Base-by-base conservation (phyloP, 106 monocot genomes). In the Allium fistulosum region DNA sequence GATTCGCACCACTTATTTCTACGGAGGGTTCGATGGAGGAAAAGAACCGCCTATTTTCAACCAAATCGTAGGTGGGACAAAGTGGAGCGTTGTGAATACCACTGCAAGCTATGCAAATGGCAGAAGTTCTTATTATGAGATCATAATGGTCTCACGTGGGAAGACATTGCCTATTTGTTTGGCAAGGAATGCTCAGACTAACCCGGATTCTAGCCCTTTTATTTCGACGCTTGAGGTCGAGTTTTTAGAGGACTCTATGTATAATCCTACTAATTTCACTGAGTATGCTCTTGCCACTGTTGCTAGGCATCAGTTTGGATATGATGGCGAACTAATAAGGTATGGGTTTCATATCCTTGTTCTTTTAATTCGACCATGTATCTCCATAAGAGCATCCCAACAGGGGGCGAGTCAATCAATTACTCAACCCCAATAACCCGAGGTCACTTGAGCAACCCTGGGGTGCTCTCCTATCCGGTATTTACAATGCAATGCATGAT, bases 11-110 rank as follows among this genome's bases (percentile, higher is more conserved):
- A 92, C 88, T 0, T 97, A 92, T 74, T 97, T 27, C 72, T 92
- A 97, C 57, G 91, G 95, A 8, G 88, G 79, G n/a, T 91, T 86
- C 60, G 95, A 96, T 48, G 92, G 88, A 26, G 84, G 88, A 6
- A 48, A 60, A 0, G 69, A 70, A 58, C 96, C 88, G 0, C 88
- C 96, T 12, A 69, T 86, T 57, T 97, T 97, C 60, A 86, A 92
- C 72, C 92, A 92, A 71, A 97, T 97, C 65, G 46, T 92, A 11
- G 86, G 75, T n/a, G 88, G 88, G 7, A 86, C 76, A 9, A 73
- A 63, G 57, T 97, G 96, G 96, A 92, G 86, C 75, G 63, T 57
- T 12, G 88, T 97, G 11, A 79, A 97, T 76, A 97, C 96, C n/a
- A 48, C 78, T 0, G 78, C 50, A 9, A 79, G 64, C 69, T 97